Base-by-base conservation (phyloP, 305 asterid species). In the Fraxinus paxiana region DNA sequence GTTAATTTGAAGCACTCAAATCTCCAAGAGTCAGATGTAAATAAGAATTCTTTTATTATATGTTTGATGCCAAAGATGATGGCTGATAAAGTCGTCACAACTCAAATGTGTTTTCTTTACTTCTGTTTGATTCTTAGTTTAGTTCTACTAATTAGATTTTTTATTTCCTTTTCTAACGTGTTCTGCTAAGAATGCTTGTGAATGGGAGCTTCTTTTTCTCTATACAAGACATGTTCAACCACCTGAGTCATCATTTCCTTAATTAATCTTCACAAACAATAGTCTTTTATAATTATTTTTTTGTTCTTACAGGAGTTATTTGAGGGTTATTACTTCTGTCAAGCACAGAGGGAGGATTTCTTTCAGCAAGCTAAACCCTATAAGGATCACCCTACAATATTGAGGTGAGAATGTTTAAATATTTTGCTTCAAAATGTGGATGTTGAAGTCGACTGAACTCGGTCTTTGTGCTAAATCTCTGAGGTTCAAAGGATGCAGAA, bases 261-360 rank as follows among this genome's bases (percentile, higher is more conserved):
- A 26, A 67, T 67, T 28, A 13, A 13, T 28, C 8, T 13, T 67
- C 33, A 12, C 37, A 67, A 12, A 26, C 37, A 26, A 1, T 28
- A 28, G 73, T 67, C 37, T 12, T 67, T 13, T 35, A 12, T 28
- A 26, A 67, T 12, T 26, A 48, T 10, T 3, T 4, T 9, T 67
- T 67, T 30, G 84, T 73, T 81, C 17, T 89, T 86, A 83, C 90
- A 96, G 98, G 99, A 96, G 87, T 86, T 96, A 85, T 96, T 96
- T 76, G 99, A 96, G 87, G 98, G 97, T 65, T 92, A 92, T 86
- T 96, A 94, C 91, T 94, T 94, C 83, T 96, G 98, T 85, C 99
- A 96, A 93, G 99, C 99, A 20, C 99, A 96, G 86, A 88, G 90
- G 84, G 98, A 87, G 87, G 98, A 93, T 71, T 96, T 85, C 89